Base-by-base conservation (phyloP, 495 filamentous ascomycete genomes). In the Rostrohypoxylon terebratum region DNA sequence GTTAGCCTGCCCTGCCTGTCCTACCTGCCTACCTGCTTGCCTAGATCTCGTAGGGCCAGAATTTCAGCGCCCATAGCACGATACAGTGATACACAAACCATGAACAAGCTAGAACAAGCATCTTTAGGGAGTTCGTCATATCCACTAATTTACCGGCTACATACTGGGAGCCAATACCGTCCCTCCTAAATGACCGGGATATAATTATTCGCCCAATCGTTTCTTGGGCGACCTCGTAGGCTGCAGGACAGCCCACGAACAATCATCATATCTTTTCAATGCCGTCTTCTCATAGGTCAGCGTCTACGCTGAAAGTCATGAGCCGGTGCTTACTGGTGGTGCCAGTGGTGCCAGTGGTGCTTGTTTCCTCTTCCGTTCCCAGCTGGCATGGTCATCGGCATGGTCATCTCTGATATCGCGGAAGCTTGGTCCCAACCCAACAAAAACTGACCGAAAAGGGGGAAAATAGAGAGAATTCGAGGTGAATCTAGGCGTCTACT, bases 121-220 rank as follows among this genome's bases (percentile, higher is more conserved):
- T 59, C 45, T 71, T 67, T 59, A 71, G 68, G 72, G 64, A 68
- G 28, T 48, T 63, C 11, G 42, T 60, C 20, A 31, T 36, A 20
- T 57, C 68, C 64, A 69, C 63, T 69, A 75, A 75, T 75, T 64
- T 75, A 64, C 63, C 72, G 54, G 68, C 47, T 66, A 64, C 59
- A 60, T 65, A 38, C 16, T 57, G 10, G 20, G 36, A 61, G 28
- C 65, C 59, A 73, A 73, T 69, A 45, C 44, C 11, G 59, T 36
- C 31, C 4, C 10, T 31, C 51, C 8, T 40, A 55, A 58, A 18
- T 9, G 42, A 47, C 69, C 34, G 25, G 69, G 69, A 40, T 63
- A 16, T 47, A 38, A 3, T 57, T 66, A 21, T 38, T 33, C 44
- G 6, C 38, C 64, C 69, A 68, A 72, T 68, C 67, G 25, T 63